Conservation (phyloP, 306 rosid genomes). For the Calophaca sinica region DNA sequence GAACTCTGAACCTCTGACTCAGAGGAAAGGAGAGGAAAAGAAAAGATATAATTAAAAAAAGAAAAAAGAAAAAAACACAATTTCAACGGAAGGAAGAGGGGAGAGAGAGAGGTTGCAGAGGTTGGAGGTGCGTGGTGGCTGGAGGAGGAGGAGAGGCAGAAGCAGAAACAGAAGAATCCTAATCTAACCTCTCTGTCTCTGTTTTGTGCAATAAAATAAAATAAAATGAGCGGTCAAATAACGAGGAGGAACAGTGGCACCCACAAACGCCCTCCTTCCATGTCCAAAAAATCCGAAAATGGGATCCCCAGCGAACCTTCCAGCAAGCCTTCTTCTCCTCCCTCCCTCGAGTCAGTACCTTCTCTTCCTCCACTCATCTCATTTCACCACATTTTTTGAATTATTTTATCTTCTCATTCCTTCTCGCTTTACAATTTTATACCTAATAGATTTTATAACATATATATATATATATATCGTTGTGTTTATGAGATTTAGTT, state of each 20-base stretch:
- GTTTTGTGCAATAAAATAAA: not conserved
- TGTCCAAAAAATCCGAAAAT: constrained; percentile 63
- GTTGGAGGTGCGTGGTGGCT: constrained; percentile 18
- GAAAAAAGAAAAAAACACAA: not conserved
- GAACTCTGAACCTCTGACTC: constrained; percentile 26
- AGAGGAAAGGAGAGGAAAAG: not conserved
- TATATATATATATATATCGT: not conserved
- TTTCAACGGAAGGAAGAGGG: constrained; percentile 7
- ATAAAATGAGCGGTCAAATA: constrained; percentile 71
- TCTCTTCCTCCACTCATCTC: not conserved
- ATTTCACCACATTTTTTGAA: too few relatives aligned
- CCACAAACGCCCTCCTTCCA: constrained; percentile 63
- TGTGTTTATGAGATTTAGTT: not conserved
- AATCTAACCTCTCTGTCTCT: constrained; percentile 14
- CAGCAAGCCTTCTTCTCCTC: constrained; percentile 76
- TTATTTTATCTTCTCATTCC: too few relatives aligned
- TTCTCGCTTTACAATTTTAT: not conserved
- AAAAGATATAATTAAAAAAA: not conserved
- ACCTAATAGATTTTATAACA: too few relatives aligned
- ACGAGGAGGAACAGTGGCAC: constrained; percentile 57
- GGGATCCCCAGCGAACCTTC: constrained; percentile 57
- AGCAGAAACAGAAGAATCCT: constrained; percentile 31
- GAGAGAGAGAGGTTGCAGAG: constrained; percentile 11
- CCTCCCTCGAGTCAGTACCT: constrained; percentile 52
- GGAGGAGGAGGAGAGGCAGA: constrained; percentile 16